Conservation (phyloP, 345 rosid species). For the Eucalyptus regnans region DNA sequence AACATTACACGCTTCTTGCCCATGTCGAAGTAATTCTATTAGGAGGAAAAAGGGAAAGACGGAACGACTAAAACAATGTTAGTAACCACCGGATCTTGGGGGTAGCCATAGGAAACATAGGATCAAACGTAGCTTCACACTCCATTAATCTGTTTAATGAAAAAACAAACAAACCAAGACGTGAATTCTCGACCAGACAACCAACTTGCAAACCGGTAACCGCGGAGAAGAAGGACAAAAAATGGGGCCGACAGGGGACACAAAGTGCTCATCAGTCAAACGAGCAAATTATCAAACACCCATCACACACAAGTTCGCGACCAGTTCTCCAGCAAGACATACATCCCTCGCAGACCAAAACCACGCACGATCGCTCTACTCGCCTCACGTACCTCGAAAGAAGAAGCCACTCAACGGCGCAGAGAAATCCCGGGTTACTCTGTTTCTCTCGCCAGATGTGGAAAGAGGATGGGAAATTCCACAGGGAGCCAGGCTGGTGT, state of each 20-base stretch:
- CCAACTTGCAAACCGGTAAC: background rate
- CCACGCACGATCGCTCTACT: background rate
- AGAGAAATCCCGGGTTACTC: background rate
- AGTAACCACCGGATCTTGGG: background rate
- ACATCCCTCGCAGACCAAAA: background rate
- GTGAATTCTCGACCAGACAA: background rate
- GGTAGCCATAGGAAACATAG: background rate
- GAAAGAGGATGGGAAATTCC: background rate
- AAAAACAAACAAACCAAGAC: background rate
- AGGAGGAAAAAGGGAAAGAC: background rate
- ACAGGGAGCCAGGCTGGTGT: accelerated
- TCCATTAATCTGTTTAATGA: background rate
- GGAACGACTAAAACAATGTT: background rate
- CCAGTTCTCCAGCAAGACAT: background rate
- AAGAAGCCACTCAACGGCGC: background rate
- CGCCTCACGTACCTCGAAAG: background rate
- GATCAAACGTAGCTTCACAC: background rate
- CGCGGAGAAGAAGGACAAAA: background rate
- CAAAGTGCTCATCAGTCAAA: background rate
- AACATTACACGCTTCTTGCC: slow-evolving; percentile 47
- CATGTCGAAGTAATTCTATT: slow-evolving; percentile 9
- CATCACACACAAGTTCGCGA: background rate
- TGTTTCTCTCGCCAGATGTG: background rate
- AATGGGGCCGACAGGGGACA: background rate
- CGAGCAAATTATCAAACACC: background rate